These are phyloP conservation scores for Tricholoma bakamatsutake DNA, from an alignment of 768 basidiomycete genomes.

Conservation along the genomic window DNA sequence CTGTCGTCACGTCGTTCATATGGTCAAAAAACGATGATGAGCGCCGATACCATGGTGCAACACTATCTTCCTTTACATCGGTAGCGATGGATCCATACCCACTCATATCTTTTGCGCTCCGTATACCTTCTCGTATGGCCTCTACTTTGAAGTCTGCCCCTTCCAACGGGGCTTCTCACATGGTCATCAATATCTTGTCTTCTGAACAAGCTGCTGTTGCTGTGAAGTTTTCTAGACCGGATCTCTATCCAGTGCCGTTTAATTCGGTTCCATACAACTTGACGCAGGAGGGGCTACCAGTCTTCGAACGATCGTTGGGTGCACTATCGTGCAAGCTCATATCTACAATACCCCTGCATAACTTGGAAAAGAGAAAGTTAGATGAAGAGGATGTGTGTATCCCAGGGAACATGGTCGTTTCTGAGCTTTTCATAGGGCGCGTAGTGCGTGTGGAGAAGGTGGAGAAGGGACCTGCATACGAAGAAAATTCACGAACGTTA, in stretches of 20 bases:
- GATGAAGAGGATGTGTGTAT: constrained; percentile 8
- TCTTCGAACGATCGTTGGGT: constrained; percentile 58
- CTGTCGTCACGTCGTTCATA: constrained; percentile 73
- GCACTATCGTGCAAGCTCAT: constrained; percentile 70
- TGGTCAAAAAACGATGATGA: constrained; percentile 21
- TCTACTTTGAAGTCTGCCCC: constrained; percentile 36
- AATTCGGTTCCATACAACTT: constrained; percentile 30
- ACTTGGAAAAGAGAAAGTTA: constrained; percentile 25
- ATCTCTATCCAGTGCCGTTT: constrained; percentile 61
- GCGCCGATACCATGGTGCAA: constrained; percentile 73
- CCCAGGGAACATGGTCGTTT: constrained; percentile 23
- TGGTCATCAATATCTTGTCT: constrained; percentile 81
- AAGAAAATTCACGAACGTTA: constrained; percentile 27
- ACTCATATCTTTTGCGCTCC: constrained; percentile 83
- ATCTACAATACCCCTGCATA: constrained; percentile 55
- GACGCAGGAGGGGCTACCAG: constrained; percentile 50
- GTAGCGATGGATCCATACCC: constrained; percentile 87
- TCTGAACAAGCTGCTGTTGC: constrained; percentile 59
- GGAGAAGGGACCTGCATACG: constrained; percentile 16
- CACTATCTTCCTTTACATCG: constrained; percentile 89
- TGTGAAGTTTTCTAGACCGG: constrained; percentile 65
- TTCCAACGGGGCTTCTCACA: constrained; percentile 32
- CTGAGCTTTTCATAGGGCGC: constrained; percentile 79
- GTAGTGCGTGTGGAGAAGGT: constrained; percentile 55
- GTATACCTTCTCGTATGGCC: constrained; percentile 87